A percentile compares a stretch with the other conserved stretches of the same genome.
These are phyloP conservation scores for Claviceps sp. DNA, from an alignment of 2,329 filamentous ascomycete genomes.

Conservation along the genomic window DNA sequence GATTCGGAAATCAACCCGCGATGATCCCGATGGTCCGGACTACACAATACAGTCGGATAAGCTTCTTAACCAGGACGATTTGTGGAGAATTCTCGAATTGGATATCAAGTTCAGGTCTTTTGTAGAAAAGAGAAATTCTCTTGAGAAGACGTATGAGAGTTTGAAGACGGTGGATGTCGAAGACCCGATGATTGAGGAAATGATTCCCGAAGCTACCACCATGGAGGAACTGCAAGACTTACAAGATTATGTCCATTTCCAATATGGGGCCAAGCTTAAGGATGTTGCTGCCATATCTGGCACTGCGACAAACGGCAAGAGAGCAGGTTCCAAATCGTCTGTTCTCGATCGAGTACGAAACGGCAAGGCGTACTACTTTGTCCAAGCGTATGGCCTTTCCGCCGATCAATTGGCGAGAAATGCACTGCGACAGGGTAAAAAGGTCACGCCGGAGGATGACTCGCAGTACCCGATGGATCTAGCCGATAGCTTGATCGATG, in stretches of 20 bases:
- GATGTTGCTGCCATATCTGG: slow-evolving; percentile 56
- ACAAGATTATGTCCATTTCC: slow-evolving; percentile 93
- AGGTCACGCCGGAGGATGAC: slow-evolving; percentile 75
- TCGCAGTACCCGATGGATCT: slow-evolving; percentile 69
- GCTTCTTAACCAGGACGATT: slow-evolving; percentile 77
- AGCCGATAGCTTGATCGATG: slow-evolving; percentile 63
- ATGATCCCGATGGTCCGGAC: slow-evolving; percentile 58
- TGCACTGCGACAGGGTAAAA: slow-evolving; percentile 62
- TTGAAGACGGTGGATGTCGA: slow-evolving; percentile 50
- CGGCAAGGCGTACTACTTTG: slow-evolving; percentile 66
- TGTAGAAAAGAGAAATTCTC: slow-evolving; percentile 77
- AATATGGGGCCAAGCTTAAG: slow-evolving; percentile 72
- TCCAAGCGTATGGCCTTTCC: slow-evolving; percentile 79
- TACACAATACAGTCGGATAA: slow-evolving; percentile 72
- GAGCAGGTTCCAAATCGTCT: slow-evolving; percentile 69
- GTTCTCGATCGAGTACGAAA: slow-evolving; percentile 75
- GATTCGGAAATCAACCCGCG: slow-evolving; percentile 43
- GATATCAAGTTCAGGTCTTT: slow-evolving; percentile 92
- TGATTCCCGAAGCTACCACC: slow-evolving; percentile 65
- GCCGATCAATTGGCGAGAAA: slow-evolving; percentile 84
- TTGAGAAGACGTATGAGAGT: slow-evolving; percentile 67
- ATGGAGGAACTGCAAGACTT: slow-evolving; percentile 95
- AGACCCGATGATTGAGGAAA: slow-evolving; percentile 67
- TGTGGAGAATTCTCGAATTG: slow-evolving; percentile 90
- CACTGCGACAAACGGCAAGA: slow-evolving; percentile 54